Percentiles rank a stretch among this genome's conserved stretches.
phyloP scores from a whole-genome alignment of 441 rosid genomes.

The Corymbia calophylla region DNA sequence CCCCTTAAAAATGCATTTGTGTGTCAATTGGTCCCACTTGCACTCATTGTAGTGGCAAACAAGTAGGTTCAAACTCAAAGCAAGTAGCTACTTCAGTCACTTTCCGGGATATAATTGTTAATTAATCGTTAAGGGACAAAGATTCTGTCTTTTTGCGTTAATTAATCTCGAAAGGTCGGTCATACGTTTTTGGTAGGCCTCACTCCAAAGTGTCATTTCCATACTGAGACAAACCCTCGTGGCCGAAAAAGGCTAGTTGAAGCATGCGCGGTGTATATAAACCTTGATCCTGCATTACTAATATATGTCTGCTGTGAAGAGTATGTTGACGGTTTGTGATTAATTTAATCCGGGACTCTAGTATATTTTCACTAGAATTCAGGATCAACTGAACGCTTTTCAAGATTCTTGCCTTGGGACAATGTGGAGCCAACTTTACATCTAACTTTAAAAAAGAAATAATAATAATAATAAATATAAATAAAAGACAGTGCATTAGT shows the following conservation, averaged over 20 bases:
- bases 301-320: not conserved
- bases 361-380: not conserved
- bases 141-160: not conserved
- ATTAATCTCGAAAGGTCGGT: not conserved
- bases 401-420: not conserved
- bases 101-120: not conserved
- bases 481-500: not conserved
- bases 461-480: too few species aligned
- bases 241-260: not conserved
- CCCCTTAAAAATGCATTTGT: constrained; percentile 27
- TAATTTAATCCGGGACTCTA: not conserved
- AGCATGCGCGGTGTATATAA: not conserved
- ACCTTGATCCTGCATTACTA: not conserved
- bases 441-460: not conserved
- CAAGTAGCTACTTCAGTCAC: not conserved
- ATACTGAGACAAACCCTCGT: not conserved
- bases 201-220: not conserved
- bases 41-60: not conserved
- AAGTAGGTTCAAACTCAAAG: not conserved
- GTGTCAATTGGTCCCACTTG: not conserved
- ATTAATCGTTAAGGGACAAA: not conserved
- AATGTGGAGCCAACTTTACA: not conserved
- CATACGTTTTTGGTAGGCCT: not conserved
- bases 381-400: not conserved
- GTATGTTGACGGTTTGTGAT: not conserved